Base-by-base conservation (phyloP, 345 rosid genomes). In the Gossypium sturtianum region DNA sequence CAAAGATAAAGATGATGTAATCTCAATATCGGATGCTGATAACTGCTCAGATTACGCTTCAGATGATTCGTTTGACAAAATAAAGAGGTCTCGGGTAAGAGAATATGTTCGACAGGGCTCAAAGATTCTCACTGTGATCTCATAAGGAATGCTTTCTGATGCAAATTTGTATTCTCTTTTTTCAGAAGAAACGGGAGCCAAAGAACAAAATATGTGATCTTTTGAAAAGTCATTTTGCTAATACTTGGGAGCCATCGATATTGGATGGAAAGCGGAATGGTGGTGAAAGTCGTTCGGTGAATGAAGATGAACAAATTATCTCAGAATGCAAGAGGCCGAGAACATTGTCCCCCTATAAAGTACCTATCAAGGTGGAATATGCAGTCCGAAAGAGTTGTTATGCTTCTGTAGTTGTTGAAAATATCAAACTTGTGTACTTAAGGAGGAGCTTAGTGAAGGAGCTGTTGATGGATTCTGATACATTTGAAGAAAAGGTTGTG, bases 351-450 rank as follows among this genome's bases (percentile, higher is more conserved):
- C 43, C 73, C 22, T 64, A 66, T 19, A 68, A n/a, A 27, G 60
- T 60, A 48, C 29, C 43, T 54, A 15, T 15, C 49, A 75, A 78
- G 74, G 78, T 41, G 66, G 76, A 70, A 41, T 56, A 72, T 56
- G 62, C 62, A 20, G 70, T 79, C 72, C 61, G 62, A 23, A 70
- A 84, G 59, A 84, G 84, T 13, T 76, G 78, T 56, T 82, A 85
- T 12, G 92, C 89, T 38, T 72, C 71, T 9, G 79, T 87, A 56
- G 79, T 77, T 79, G 62, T 79, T 20, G 86, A 89, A 12, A 89
- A 89, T 38, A 77, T 89, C 29, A 87, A 84, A 76, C 86, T 66
- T 78, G 83, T 87, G 70, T 87, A 89, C 83, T 74, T 89, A 49
- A 82, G 88, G 68, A 89, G 65, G 75, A 79, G 87, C 84, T 80